Conservation (phyloP, 805 yeast species). For the Ogataea haglerorum region DNA sequence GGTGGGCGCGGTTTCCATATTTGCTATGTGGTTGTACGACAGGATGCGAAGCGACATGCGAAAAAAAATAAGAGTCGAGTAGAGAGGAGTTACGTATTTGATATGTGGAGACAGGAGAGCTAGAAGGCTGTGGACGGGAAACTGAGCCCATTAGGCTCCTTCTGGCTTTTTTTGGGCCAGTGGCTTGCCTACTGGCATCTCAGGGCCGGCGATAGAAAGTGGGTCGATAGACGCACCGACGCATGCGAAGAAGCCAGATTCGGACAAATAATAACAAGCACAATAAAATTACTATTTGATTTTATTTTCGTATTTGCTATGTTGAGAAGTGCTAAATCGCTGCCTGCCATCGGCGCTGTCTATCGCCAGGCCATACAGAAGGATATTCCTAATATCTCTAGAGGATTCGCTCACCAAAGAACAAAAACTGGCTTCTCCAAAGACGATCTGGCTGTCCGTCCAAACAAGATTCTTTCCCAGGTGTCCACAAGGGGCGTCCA, state of each 20-base stretch:
- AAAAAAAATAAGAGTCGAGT: not conserved
- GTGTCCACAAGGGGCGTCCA: conserved; percentile 32
- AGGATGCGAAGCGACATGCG: conserved; percentile 2
- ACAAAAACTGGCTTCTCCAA: conserved; percentile 2
- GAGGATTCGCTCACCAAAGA: conserved; percentile 8
- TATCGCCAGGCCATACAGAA: conserved; percentile 25
- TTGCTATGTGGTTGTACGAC: not conserved
- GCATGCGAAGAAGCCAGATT: not conserved
- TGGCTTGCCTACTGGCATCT: too few species aligned
- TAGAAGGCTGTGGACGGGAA: not conserved
- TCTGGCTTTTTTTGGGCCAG: too few species aligned
- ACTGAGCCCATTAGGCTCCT: not conserved
- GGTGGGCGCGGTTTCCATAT: not conserved
- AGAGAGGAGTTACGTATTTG: not conserved
- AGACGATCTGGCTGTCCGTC: conserved; percentile 9
- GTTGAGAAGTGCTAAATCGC: conserved; percentile 35
- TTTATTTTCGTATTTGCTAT: conserved; percentile 13
- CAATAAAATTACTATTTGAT: not conserved
- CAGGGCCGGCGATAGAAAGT: too few species aligned
- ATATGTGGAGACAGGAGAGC: too few species aligned
- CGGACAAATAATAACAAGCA: conserved; percentile 10
- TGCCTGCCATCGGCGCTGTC: conserved; percentile 31
- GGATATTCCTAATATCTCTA: conserved; percentile 8
- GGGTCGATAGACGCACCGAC: not conserved
- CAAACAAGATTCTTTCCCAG: conserved; percentile 4